Evolutionary conservation across 768 basidiomycete species (phyloP), one percentile per base, ranked within the genome.

Genomic region (Xanthoconium purpureum): DNA sequence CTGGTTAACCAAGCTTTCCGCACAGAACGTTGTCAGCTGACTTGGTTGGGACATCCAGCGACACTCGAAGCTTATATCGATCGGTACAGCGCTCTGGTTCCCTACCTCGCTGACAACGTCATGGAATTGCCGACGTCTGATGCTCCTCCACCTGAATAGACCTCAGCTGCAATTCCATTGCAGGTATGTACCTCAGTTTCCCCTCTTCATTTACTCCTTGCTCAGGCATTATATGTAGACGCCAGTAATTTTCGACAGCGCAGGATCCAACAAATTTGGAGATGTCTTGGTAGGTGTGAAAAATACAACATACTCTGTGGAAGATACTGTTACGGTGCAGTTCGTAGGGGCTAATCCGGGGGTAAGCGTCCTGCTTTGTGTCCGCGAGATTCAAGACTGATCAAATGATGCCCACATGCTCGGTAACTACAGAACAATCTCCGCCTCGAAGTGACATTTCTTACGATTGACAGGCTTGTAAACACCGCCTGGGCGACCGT

Each of bases 21-120:
- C 0, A 15, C 5, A 13, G 51, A 24, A 37, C 1, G n/a, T 2
- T 29, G 80, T 17, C 4, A 3, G 6, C 33, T 59, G 33, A 61
- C 48, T 50, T 28, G 7, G 9, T 17, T 79, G 1, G 80, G 83
- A 50, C 69, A 72, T 50, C 1, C 60, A 89, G 88, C 77, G 61
- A 89, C 88, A 3, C 77, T 91, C n/a, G 88, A 90, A 43, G 85
- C 90, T 3, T 91, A 89, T 66, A 87, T 90, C 56, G 79, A 89
- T 69, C 86, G 85, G 64, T 91, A 90, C 69, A 76, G 78, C 37
- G 82, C 79, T 59, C 77, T 91, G 32, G 81, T 89, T 12, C 76
- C 80, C 5, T 87, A 78, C 75, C 75, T 90, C 28, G 80, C 80
- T 1, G 80, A 84, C 51, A 69, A 71, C 48, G 76, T 57, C 4